Percentiles rank a stretch among this genome's conserved stretches.
These are phyloP conservation scores for Rossbeevera mucosa DNA, from an alignment of 768 basidiomycete genomes.

Conservation along the genomic window DNA sequence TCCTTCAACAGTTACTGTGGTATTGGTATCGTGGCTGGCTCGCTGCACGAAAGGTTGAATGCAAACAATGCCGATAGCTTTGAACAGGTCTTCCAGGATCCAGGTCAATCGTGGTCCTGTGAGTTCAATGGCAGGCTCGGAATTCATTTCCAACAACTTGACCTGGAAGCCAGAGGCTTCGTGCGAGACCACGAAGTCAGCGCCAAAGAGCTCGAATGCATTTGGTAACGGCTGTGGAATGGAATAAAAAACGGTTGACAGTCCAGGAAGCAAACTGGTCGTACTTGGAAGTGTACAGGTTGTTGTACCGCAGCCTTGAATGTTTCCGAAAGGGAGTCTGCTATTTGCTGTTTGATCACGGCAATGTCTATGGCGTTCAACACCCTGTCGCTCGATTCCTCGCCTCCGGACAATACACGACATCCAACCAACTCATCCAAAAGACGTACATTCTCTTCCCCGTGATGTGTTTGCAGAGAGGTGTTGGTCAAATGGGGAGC, in stretches of 20 bases:
- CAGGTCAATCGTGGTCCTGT: constrained; percentile 80
- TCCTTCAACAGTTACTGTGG: constrained; percentile 51
- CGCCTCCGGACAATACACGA: constrained; percentile 39
- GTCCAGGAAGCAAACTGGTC: constrained; percentile 2
- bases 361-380: constrained; percentile 36
- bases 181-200: constrained; percentile 82
- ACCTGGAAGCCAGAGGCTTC: constrained; percentile 44
- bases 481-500: constrained; percentile 88
- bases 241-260: neutral
- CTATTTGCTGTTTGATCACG: constrained; percentile 57
- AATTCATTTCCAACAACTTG: constrained; percentile 85
- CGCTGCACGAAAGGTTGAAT: constrained; percentile 55
- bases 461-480: constrained; percentile 66
- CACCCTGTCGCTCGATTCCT: constrained; percentile 19
- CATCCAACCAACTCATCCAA: constrained; percentile 76
- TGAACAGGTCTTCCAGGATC: constrained; percentile 79
- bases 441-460: constrained; percentile 70
- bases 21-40: neutral
- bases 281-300: constrained; percentile 81
- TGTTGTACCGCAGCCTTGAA: constrained; percentile 83
- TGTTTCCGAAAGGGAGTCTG: constrained; percentile 65
- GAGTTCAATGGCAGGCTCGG: constrained; percentile 93
- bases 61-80: constrained; percentile 60
- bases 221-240: constrained; percentile 69
- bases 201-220: constrained; percentile 91